Evolutionary conservation across 1,284 basidiomycete genomes (phyloP).

Genomic region (Tilletia caries): DNA sequence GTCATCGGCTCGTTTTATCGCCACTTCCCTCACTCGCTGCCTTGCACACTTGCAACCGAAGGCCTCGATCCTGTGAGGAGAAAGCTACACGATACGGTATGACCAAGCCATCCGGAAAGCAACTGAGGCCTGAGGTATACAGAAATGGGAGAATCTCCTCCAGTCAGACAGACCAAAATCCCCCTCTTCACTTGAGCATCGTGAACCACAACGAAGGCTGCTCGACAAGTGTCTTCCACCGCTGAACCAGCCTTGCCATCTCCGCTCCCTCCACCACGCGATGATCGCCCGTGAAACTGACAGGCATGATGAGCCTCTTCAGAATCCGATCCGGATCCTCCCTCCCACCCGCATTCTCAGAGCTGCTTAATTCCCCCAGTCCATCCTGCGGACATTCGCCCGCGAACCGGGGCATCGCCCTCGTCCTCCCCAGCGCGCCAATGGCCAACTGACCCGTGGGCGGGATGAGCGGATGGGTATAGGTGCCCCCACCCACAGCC

Average conservation of each 20-base stretch:
- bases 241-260: conserved; percentile 81
- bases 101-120: too few relatives aligned
- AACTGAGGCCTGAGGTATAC: too few relatives aligned
- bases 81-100: too few relatives aligned
- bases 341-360: conserved; percentile 14
- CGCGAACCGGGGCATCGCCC: conserved; percentile 32
- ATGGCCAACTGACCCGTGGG: conserved; percentile 86
- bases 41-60: too few relatives aligned
- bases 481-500: conserved; percentile 39
- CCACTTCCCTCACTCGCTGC: too few relatives aligned
- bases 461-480: conserved; percentile 63
- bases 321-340: conserved; percentile 20
- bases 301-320: conserved; percentile 33
- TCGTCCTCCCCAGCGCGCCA: conserved; percentile 69
- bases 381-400: conserved; percentile 26
- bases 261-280: conserved; percentile 88
- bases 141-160: too few relatives aligned
- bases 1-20: too few relatives aligned
- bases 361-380: neutral
- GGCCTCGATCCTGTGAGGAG: too few relatives aligned
- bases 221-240: conserved; percentile 81
- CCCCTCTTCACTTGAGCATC: conserved; percentile 53
- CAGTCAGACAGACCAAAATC: too few relatives aligned
- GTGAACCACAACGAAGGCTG: conserved; percentile 70
- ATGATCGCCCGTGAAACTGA: conserved; percentile 67